phyloP scores from a whole-genome alignment of 495 filamentous ascomycete species.

The Penicillium turbatum region DNA sequence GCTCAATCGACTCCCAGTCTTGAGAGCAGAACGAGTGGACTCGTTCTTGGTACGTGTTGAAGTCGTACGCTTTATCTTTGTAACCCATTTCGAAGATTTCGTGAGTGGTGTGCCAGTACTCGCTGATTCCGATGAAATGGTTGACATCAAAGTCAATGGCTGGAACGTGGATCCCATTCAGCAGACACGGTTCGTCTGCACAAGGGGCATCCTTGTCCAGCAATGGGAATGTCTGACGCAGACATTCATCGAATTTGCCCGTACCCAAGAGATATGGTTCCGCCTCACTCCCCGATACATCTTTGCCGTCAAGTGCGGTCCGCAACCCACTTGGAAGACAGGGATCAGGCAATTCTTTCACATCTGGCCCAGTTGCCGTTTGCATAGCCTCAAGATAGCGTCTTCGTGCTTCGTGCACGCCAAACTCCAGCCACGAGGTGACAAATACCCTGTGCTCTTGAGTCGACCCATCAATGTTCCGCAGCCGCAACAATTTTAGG shows the following conservation, averaged over 20 bases:
- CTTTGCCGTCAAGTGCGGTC: constrained; percentile 56
- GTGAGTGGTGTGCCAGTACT: constrained; percentile 99
- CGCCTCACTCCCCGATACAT: constrained; percentile 26
- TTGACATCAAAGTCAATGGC: constrained; percentile 98
- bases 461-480: constrained; percentile 70
- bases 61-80: constrained; percentile 85
- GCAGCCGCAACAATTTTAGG: constrained; percentile 76
- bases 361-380: constrained; percentile 48
- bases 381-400: constrained; percentile 72
- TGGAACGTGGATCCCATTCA: constrained; percentile 85
- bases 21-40: constrained; percentile 83
- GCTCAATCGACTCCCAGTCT: constrained; percentile 71
- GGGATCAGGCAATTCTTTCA: constrained; percentile 77
- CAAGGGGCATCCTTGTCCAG: constrained; percentile 89
- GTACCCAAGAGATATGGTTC: constrained; percentile 66
- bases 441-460: constrained; percentile 87
- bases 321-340: constrained; percentile 78
- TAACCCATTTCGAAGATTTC: constrained; percentile 81
- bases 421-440: constrained; percentile 94
- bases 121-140: constrained; percentile 95
- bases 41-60: constrained; percentile 79
- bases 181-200: constrained; percentile 74
- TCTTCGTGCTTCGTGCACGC: constrained; percentile 82
- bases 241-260: constrained; percentile 80
- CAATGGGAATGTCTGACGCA: constrained; percentile 75